These are phyloP conservation scores for Skeletonema menzelii DNA, from an alignment of 108 stramenopile genomes.

Conservation along the genomic window DNA sequence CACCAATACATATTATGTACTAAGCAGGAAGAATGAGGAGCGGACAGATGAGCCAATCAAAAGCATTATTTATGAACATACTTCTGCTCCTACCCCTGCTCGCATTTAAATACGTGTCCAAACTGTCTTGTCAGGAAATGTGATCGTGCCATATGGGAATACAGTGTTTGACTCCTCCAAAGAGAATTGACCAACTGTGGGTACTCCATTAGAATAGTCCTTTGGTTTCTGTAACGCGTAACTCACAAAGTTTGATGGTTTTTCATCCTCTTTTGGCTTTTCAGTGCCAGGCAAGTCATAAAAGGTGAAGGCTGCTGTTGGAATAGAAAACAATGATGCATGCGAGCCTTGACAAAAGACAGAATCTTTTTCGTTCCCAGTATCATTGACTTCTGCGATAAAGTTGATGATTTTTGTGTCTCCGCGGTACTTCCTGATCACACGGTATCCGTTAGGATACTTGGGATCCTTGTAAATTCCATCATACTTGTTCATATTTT, in stretches of 20 bases:
- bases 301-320: conserved; percentile 22
- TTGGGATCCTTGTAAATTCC: conserved; percentile 25
- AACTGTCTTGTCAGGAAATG: conserved; percentile 17
- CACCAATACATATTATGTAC: no score
- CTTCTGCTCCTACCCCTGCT: background rate
- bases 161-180: conserved; percentile 13
- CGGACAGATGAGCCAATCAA: no score
- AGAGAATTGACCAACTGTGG: conserved; percentile 10
- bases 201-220: background rate
- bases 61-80: no score
- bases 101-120: conserved; percentile 24
- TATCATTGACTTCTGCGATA: conserved; percentile 21
- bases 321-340: conserved; percentile 11
- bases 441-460: conserved; percentile 13
- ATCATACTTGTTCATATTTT: conserved; percentile 9
- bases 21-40: no score
- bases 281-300: conserved; percentile 9
- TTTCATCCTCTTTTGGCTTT: background rate
- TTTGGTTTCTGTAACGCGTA: background rate
- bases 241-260: conserved; percentile 1
- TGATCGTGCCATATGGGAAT: conserved; percentile 25
- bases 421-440: conserved; percentile 1
- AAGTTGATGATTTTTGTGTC: background rate
- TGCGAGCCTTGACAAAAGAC: conserved; percentile 1
- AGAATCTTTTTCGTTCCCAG: conserved; percentile 19